Percentiles rank a stretch among this genome's conserved stretches.
Evolutionary conservation across 164 flowering plant genomes (phyloP).

Genomic region (Umbilicus rupestris): DNA sequence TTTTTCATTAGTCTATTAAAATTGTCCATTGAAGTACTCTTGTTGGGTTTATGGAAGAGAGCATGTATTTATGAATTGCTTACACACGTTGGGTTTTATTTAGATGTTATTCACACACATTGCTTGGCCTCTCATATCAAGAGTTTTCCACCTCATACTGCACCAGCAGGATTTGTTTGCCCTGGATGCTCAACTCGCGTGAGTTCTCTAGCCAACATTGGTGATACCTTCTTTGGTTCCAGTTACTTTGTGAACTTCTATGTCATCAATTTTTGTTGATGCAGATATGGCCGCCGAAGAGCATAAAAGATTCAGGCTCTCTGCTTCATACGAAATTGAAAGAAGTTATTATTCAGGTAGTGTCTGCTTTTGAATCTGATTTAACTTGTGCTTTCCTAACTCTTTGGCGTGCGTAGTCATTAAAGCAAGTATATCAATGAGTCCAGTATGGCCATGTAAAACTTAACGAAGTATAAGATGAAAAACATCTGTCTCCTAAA

Average conservation of each 20-base stretch:
- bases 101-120: constrained; percentile 81
- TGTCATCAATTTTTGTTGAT: constrained; percentile 10
- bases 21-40: no score
- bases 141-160: constrained; percentile 83
- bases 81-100: neutral
- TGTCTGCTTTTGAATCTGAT: neutral
- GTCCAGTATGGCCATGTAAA: no score
- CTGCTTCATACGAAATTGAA: constrained; percentile 71
- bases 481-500: no score
- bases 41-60: no score
- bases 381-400: no score
- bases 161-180: constrained; percentile 92
- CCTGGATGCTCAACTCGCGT: constrained; percentile 83
- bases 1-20: no score
- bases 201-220: constrained; percentile 16
- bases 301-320: constrained; percentile 88
- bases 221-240: neutral
- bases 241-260: neutral
- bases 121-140: constrained; percentile 86
- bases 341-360: constrained; percentile 86
- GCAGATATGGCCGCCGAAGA: constrained; percentile 99
- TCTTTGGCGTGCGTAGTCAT: no score
- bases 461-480: no score
- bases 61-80: neutral
- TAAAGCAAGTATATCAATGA: no score